A percentile compares a stretch with the other conserved stretches of the same genome.
Conservation (phyloP, 768 basidiomycete species). For the Lentinula lateritia region DNA sequence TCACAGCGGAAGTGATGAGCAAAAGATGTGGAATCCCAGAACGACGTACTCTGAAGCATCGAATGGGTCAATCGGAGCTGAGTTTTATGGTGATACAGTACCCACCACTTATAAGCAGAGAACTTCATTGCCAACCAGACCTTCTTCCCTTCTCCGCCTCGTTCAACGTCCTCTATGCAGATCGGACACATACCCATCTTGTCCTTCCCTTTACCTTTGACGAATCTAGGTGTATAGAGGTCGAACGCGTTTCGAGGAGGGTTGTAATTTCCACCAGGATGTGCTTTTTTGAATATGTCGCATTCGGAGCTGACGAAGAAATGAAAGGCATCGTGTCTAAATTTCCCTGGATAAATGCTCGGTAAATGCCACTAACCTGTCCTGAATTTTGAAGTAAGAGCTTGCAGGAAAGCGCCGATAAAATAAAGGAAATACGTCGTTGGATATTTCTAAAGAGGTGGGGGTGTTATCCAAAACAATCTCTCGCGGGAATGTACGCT, state of each 20-base stretch:
- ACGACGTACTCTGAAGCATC: slow-evolving; percentile 14
- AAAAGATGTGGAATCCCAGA: background rate
- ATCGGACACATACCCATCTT: slow-evolving; percentile 79
- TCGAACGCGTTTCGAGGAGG: slow-evolving; percentile 56
- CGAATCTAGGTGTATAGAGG: slow-evolving; percentile 75
- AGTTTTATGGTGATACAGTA: slow-evolving; percentile 7
- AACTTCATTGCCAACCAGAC: slow-evolving; percentile 78
- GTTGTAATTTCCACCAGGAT: slow-evolving; percentile 39
- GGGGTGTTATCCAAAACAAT: background rate
- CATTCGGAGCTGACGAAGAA: background rate
- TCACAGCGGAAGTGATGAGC: background rate
- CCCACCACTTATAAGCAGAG: slow-evolving; percentile 77
- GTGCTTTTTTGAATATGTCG: background rate
- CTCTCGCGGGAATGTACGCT: slow-evolving; percentile 4
- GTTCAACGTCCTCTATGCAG: slow-evolving; percentile 52
- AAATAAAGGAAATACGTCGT: slow-evolving; percentile 1
- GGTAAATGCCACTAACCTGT: slow-evolving; percentile 2
- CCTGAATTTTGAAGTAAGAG: background rate
- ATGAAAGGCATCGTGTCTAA: background rate
- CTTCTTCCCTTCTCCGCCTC: slow-evolving; percentile 60
- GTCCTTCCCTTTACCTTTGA: slow-evolving; percentile 58
- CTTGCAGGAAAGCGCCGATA: slow-evolving; percentile 6
- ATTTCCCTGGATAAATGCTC: slow-evolving; percentile 1
- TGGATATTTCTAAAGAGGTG: background rate
- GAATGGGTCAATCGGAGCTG: background rate